Evolutionary conservation across 305 asterid genomes (phyloP), one percentile per base, ranked within the genome.

Genomic region (Solanum aculeatissimum): DNA sequence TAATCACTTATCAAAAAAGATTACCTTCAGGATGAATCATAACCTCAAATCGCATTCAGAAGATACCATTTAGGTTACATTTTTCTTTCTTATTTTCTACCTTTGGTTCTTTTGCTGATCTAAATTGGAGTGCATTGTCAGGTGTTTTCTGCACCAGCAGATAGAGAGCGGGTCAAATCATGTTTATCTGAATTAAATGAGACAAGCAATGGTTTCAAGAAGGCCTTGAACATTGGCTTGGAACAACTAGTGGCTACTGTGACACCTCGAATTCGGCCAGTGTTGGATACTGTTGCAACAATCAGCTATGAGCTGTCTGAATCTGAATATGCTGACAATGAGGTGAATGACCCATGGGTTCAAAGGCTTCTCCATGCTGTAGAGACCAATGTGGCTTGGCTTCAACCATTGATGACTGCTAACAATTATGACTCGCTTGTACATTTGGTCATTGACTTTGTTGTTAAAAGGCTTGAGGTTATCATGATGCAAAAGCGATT

Each of bases 261-360:
- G 88, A 88, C 95, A n/a, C 97, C 95, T 69, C 91, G 98, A 49
- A 92, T 95, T 78, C 91, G 99, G 57, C 98, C 97, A 2, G 88
- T 95, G 32, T 84, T 93, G 83, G 99, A 95, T 83, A 91, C 85
- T 27, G 98, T 93, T 86, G 99, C 97, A 75, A 92, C 93, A 85
- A 94, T 93, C 86, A 91, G 97, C 90, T 95, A 93, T 54, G 97
- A 93, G 85, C 93, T 95, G 35, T 94, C 99, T 8, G 98, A 95
- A 85, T 92, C 94, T 83, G 98, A 94, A 85, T 95, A 95, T 85
- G 99, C 98, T 19, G 97, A 95, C 77, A 93, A 94, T 29, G 99
- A 95, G 92, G 93, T 93, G 83, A 95, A 95, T 81, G 99, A 95
- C 85, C 98, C 99, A 29, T 94, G 99, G 99, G 97, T 95, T 80